Base-by-base conservation (phyloP, 495 filamentous ascomycete genomes). In the Xylaria nigripes region DNA sequence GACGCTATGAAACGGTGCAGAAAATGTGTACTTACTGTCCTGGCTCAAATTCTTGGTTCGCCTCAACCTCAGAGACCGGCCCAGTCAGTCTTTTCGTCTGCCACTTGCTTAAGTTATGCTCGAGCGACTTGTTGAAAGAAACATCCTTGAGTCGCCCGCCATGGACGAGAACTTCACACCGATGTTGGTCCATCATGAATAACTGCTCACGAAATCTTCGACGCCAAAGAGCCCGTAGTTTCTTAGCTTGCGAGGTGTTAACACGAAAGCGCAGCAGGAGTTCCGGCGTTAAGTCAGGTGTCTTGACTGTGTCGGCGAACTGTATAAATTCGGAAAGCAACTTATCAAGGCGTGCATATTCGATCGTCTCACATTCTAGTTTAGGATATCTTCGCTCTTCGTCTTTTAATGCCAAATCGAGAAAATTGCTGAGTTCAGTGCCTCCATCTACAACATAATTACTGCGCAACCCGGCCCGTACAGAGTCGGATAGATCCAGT, bases 341-440 rank as follows among this genome's bases (percentile, higher is more conserved):
- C 58, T 71, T 74, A 53, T 76, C 74, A 0, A 75, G 68, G 3
- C 64, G 70, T 19, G 74, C 68, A n/a, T 58, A 24, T 51, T 65
- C 67, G 47, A 75, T 66, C 1, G 62, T 65, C 30, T 65, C 59
- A 21, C 69, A 60, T 12, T 65, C 54, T 2, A 70, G 34, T 18
- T 60, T 48, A 15, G 60, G 62, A 13, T 56, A 44, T 6, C 41
- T 42, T 29, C 46, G 45, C 8, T 61, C 56, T 38, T 72, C 70
- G 19, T 68, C 64, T 8, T 55, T 42, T 2, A 72, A 34, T 9
- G 73, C 66, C 0, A 56, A 55, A 16, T 71, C 63, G 3, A 77
- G 57, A 32, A 73, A 68, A 24, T 56, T 51, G 34, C 61, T 60
- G 15, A 77, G 55, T 8, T 23, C 51, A 3, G 64, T 55, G 6